Percentiles rank a stretch among this genome's conserved stretches.
phyloP scores from a whole-genome alignment of 495 filamentous ascomycete species.

The Aspergillus ellipticus region DNA sequence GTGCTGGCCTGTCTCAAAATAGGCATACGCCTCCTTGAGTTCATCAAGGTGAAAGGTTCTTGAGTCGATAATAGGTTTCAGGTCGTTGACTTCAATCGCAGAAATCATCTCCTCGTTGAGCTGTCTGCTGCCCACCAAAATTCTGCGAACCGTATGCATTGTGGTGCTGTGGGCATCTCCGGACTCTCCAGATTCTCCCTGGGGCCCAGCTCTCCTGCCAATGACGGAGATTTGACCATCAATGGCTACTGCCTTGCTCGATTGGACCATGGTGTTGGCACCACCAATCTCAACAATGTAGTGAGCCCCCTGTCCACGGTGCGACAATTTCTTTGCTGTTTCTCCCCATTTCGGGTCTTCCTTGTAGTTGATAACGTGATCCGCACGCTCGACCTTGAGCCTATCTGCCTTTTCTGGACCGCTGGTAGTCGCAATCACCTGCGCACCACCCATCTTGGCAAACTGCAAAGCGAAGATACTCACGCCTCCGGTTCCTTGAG shows the following conservation, averaged over 20 bases:
- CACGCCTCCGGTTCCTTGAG: slow-evolving; percentile 66
- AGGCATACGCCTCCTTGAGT: neutral
- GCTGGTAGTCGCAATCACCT: slow-evolving; percentile 40
- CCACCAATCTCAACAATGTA: slow-evolving; percentile 55
- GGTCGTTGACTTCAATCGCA: slow-evolving; percentile 3
- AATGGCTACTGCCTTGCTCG: neutral
- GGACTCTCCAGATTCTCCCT: neutral
- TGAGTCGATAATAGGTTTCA: neutral
- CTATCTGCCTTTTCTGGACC: slow-evolving; percentile 27
- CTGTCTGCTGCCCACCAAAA: slow-evolving; percentile 1
- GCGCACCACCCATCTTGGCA: slow-evolving; percentile 32
- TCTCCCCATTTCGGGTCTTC: slow-evolving; percentile 58
- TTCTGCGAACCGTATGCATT: neutral
- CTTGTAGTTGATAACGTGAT: slow-evolving; percentile 56
- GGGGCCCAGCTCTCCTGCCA: neutral
- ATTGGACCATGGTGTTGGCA: slow-evolving; percentile 32
- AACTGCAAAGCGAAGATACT: slow-evolving; percentile 52
- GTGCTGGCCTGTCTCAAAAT: neutral
- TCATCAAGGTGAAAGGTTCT: neutral
- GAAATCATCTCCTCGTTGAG: slow-evolving; percentile 6
- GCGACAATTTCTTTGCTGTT: slow-evolving; percentile 51
- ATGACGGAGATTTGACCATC: slow-evolving; percentile 3
- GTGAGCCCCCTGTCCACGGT: slow-evolving; percentile 53
- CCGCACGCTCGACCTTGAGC: slow-evolving; percentile 34
- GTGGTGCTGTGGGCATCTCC: neutral